Evolutionary conservation across 2,329 filamentous ascomycete genomes (phyloP).

Genomic region (Trichocomaceae sp.): DNA sequence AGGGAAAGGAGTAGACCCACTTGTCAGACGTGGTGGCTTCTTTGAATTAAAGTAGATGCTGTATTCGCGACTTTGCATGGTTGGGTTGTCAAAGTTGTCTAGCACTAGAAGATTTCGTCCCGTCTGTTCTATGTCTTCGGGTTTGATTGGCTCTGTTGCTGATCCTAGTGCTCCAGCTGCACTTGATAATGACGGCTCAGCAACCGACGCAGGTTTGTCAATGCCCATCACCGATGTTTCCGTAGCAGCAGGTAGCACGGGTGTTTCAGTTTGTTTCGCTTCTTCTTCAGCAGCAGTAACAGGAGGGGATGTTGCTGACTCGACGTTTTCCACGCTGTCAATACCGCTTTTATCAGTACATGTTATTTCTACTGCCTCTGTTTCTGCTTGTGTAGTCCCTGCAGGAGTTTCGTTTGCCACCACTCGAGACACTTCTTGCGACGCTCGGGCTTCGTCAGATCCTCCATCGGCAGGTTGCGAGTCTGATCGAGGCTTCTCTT

Average conservation of each 20-base stretch:
- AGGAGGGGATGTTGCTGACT: neutral
- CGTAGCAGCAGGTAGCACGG: neutral
- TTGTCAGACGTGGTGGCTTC: conserved; percentile 42
- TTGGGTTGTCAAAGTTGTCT: conserved; percentile 51
- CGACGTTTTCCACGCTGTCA: neutral
- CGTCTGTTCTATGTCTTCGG: conserved; percentile 43
- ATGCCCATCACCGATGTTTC: conserved; percentile 14
- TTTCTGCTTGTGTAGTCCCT: neutral
- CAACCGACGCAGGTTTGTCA: conserved; percentile 12
- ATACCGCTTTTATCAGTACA: neutral
- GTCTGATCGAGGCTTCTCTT: neutral
- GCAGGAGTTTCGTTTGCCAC: neutral
- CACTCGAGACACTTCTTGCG: neutral
- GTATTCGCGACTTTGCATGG: conserved; percentile 48
- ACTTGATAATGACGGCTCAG: conserved; percentile 1
- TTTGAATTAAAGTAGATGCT: conserved; percentile 52
- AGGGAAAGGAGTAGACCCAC: conserved; percentile 27
- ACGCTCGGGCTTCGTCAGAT: neutral
- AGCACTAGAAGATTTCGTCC: conserved; percentile 55
- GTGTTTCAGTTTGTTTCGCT: neutral
- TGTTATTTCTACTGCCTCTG: neutral
- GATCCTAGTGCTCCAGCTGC: conserved; percentile 16
- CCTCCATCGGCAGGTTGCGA: conserved; percentile 1
- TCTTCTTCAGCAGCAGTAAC: neutral
- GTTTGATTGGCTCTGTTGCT: conserved; percentile 26